Base-by-base conservation (phyloP, 1,284 basidiomycete species). In the Pseudozyma tsukubaensis region DNA sequence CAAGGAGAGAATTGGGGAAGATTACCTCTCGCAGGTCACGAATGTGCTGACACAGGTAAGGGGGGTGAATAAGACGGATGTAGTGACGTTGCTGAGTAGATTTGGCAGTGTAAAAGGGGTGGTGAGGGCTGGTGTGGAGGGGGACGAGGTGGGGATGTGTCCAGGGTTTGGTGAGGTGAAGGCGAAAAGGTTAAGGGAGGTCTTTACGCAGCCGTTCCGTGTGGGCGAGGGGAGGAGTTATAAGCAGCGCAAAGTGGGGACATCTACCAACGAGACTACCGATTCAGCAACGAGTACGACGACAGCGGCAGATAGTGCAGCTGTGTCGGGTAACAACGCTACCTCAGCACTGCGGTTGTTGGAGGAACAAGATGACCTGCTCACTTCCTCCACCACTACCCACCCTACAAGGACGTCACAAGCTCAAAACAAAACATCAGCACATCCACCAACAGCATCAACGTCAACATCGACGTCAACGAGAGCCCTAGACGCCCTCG, bases 51-150 rank as follows among this genome's bases (percentile, higher is more conserved):
- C 96, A 0, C 91, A 90, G 73, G 92, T 98, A 72, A 91, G 90
- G 79, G 94, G 93, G 77, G 92, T 99, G 61, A 99, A 99, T 86
- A 97, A 96, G 87, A 98, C 96, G 0, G 97, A 99, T 81, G 94
- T 96, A 0, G 90, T 94, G 85, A 97, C 95, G 1, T 86, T 99
- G 92, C 95, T 47, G 32, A 76, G 53, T 7, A 39, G 39, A 9
- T 78, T 73, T 24, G 68, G 65, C 0, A 59, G 40, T 16, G 58
- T 64, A n/a, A 57, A 55, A 14, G 48, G 54, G 0, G 59, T 76
- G 37, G 72, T 56, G 35, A 58, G 12, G 18, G 76, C 72, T 2
- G 56, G 90, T 1, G 86, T 91, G 1, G 92, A 93, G 53, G 89
- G 91, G 68, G 92, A 93, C 52, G 89, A 91, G 68, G 86, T 99